Conservation (phyloP, 129 eudicot species). For the Artemisia annua region DNA sequence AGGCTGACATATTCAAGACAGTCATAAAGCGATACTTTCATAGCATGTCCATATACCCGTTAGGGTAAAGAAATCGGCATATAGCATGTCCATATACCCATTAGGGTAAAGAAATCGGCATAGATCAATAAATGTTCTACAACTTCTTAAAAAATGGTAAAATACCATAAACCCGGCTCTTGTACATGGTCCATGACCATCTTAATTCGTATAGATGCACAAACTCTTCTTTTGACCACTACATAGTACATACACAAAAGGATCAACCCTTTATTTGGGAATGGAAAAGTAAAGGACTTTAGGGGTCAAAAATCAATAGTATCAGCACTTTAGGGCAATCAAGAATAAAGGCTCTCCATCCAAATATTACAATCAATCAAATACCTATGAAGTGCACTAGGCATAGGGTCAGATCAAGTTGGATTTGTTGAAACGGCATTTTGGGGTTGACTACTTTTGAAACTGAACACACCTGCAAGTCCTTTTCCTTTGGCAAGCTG, state of each 20-base stretch:
- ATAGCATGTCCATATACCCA: conserved; percentile 10
- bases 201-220: not conserved
- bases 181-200: no score
- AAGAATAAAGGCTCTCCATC: conserved; percentile 19
- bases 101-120: conserved; percentile 1
- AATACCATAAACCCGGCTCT: not conserved
- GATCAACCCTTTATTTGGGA: conserved; percentile 24
- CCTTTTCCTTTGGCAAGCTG: conserved; percentile 65
- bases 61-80: not conserved
- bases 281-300: conserved; percentile 10
- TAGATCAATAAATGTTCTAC: not conserved
- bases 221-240: conserved; percentile 20
- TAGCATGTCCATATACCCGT: conserved; percentile 8
- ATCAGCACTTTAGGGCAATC: conserved; percentile 10
- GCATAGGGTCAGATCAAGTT: conserved; percentile 36
- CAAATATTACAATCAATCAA: conserved; percentile 12
- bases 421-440: conserved; percentile 44
- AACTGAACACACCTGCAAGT: conserved; percentile 65
- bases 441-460: conserved; percentile 39
- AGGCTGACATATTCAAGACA: conserved; percentile 16
- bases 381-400: conserved; percentile 15
- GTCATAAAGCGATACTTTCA: not conserved
- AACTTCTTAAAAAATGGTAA: conserved; percentile 4
- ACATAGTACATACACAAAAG: conserved; percentile 2
- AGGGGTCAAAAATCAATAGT: conserved; percentile 24